Percentiles rank a stretch among this genome's conserved stretches.
These are phyloP conservation scores for Neurospora intermedia DNA, from an alignment of 495 filamentous ascomycete species.

Conservation along the genomic window DNA sequence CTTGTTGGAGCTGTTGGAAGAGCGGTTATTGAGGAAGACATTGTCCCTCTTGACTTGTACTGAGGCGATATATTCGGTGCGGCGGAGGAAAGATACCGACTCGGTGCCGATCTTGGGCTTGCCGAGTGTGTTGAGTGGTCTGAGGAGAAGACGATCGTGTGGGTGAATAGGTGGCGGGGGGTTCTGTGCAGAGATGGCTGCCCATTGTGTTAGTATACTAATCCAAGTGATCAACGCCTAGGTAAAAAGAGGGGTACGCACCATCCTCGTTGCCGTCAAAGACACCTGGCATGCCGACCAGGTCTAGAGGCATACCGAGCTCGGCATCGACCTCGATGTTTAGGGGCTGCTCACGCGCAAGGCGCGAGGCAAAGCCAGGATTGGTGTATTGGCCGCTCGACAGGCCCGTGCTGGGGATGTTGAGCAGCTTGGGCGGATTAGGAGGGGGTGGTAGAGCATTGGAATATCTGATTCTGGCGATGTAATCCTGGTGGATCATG, in stretches of 20 bases:
- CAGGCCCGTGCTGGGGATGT: slow-evolving; percentile 87
- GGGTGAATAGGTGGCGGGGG: slow-evolving; percentile 62
- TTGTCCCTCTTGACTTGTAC: slow-evolving; percentile 29
- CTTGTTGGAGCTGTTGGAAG: slow-evolving; percentile 27
- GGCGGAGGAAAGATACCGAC: slow-evolving; percentile 81
- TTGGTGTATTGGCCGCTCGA: slow-evolving; percentile 72
- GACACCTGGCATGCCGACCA: slow-evolving; percentile 86
- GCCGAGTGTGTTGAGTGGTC: slow-evolving; percentile 67
- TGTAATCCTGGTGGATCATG: slow-evolving; percentile 87
- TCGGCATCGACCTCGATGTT: slow-evolving; percentile 97
- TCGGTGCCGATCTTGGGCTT: slow-evolving; percentile 58
- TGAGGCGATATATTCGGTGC: slow-evolving; percentile 91
- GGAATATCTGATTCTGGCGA: slow-evolving; percentile 85
- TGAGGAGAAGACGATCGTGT: slow-evolving; percentile 68
- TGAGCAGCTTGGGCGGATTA: slow-evolving; percentile 87
- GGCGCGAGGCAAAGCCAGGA: slow-evolving; percentile 72
- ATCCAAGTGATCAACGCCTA: slow-evolving; percentile 3
- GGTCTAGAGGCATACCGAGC: slow-evolving; percentile 91
- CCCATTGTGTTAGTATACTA: slow-evolving; percentile 13
- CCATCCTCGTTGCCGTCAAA: slow-evolving; percentile 94
- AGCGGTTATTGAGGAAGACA: slow-evolving; percentile 30
- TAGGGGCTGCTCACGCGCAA: slow-evolving; percentile 82
- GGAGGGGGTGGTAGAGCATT: slow-evolving; percentile 91
- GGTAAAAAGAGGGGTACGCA: slow-evolving; percentile 36
- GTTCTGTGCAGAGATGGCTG: slow-evolving; percentile 73